Base-by-base conservation (phyloP, 2,329 filamentous ascomycete genomes). In the Paecilomyces fulvus region DNA sequence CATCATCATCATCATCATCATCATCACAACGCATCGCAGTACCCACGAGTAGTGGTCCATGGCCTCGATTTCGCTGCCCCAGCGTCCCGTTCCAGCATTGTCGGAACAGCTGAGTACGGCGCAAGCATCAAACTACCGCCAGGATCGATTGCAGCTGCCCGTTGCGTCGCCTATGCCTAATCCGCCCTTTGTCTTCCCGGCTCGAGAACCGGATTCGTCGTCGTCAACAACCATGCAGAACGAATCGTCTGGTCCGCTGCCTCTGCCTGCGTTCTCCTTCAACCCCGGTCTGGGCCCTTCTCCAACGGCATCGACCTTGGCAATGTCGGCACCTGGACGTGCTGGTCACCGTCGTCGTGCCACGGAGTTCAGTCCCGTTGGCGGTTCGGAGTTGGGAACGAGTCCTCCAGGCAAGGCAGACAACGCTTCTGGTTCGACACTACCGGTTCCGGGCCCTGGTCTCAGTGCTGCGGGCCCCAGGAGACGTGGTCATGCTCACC, bases 301-400 rank as follows among this genome's bases (percentile, higher is more conserved):
- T 55, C 58, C 65, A 49, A 82, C 83, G 12, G 79, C 82, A 0
- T 71, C 80, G 14, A 81, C 81, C n/a, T 80, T 83, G 11, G 72
- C 75, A 1, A 73, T 75, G 37, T 68, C 75, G 1, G 70, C 76
- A 6, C 79, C 85, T 17, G 77, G 80, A 20, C 79, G 83, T 58
- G 76, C 81, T 23, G 74, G 86, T 21, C 88, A 91, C 67, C 82
- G 86, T 64, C 83, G 92, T 65, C 88, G 88, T 55, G 88, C 85
- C 28, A 96, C 91, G 69, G 91, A 96, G 69, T 91, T 95, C 65
- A 88, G 95, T 51, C 90, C 90, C 37, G 89, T 88, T 7, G 71
- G 74, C 57, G 76, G 37, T 43, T 17, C 37, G 8, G 64, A 61
- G 71, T 64, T 75, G 77, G 65, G 67, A 74, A 81, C 62, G 77